Evolutionary conservation across 192 early-diverging fungal species (phyloP).

Genomic region (Coemansia sp.): DNA sequence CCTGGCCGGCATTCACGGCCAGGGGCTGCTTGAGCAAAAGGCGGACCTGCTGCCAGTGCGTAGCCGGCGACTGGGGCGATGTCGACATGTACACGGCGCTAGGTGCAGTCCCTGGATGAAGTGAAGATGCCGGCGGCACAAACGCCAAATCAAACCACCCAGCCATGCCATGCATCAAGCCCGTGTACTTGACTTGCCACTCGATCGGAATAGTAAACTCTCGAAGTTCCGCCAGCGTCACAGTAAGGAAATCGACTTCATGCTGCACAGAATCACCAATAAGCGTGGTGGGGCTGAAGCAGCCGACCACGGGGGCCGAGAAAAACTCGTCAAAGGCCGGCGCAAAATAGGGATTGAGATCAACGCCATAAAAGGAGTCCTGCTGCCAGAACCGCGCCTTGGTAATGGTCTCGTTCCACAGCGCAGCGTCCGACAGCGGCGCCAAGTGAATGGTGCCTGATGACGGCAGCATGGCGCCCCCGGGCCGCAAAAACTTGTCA

Average conservation of each 20-base stretch:
- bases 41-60: slow-evolving; percentile 98
- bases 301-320: slow-evolving; percentile 88
- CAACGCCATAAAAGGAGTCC: slow-evolving; percentile 85
- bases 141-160: slow-evolving; percentile 96
- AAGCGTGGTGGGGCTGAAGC: slow-evolving; percentile 78
- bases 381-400: slow-evolving; percentile 88
- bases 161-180: slow-evolving; percentile 87
- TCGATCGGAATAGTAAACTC: slow-evolving; percentile 82
- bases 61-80: slow-evolving; percentile 75
- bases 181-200: slow-evolving; percentile 81
- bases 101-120: slow-evolving; percentile 23
- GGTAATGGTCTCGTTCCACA: slow-evolving; percentile 92
- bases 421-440: slow-evolving; percentile 67
- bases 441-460: slow-evolving; percentile 86
- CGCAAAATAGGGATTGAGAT: slow-evolving; percentile 76
- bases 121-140: slow-evolving; percentile 53
- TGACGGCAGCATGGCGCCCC: slow-evolving; percentile 87
- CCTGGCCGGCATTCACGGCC: slow-evolving; percentile 88
- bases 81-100: slow-evolving; percentile 82
- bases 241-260: slow-evolving; percentile 82
- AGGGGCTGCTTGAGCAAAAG: slow-evolving; percentile 90
- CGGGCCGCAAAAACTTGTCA: slow-evolving; percentile 88
- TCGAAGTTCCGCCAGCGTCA: slow-evolving; percentile 70
- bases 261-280: slow-evolving; percentile 59
- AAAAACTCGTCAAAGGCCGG: slow-evolving; percentile 80